Base-by-base conservation (phyloP, 495 filamentous ascomycete species). In the Immersiella caudata region DNA sequence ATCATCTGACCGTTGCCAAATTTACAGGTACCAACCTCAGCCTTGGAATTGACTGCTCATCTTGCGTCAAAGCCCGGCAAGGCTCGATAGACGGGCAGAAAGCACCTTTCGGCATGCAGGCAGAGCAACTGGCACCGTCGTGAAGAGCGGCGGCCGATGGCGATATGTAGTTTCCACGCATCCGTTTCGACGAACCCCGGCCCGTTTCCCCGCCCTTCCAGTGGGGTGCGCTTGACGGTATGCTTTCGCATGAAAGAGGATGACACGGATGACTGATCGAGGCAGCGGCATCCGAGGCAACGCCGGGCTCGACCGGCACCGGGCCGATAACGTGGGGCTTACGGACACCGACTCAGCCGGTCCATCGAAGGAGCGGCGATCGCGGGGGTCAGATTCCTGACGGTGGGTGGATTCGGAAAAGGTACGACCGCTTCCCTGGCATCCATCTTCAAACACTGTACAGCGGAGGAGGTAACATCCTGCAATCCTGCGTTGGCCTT, bases 281-380 rank as follows among this genome's bases (percentile, higher is more conserved):
- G 4, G 21, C 52, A 55, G 52, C 20, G 6, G 20, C 8, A 22
- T 26, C 52, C 52, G 52, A 55, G 22, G 52, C 52, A 55, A 22
- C 52, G 52, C 52, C 52, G 52, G 52, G 22, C 24, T 9, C 11
- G 24, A 2, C 52, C 52, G 52, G 52, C 52, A 55, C 52, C 52
- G 52, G 52, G 24, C 52, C 52, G 52, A 55, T 55, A 55, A 26
- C 52, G 21, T 11, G 24, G 52, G 52, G 21, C 20, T 7, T 22
- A 14, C 52, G 21, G 52, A n/a, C 20, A n/a, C 52, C 52, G 52
- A 24, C 52, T 22, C 52, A 22, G 52, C 52, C 3, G n/a, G 2
- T 55, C 52, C 21, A 2, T 12, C 8, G 52, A 22, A 6, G 21
- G 52, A 22, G n/a, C n/a, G n/a, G n/a, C 52, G 14, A 55, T 46